These are phyloP conservation scores for Austropuccinia psidii DNA, from an alignment of 1,284 basidiomycete genomes.

Conservation along the genomic window DNA sequence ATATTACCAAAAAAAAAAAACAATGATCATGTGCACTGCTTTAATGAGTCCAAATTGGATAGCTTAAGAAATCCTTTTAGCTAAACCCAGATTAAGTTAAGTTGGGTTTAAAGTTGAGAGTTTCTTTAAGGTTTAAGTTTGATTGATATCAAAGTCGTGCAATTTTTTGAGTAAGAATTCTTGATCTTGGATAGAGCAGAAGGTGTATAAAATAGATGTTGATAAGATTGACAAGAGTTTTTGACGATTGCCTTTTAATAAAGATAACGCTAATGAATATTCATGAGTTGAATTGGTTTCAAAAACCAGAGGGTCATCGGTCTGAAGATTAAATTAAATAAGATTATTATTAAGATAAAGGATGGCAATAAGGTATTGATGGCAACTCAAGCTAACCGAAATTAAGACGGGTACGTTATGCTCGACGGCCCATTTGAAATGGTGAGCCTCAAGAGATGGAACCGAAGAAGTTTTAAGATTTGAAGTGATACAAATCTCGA, in stretches of 20 bases:
- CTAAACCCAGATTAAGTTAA: too few relatives aligned
- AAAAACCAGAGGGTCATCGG: slow-evolving; percentile 27
- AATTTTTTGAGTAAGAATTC: neutral
- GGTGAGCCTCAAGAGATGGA: slow-evolving; percentile 7
- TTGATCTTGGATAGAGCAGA: slow-evolving; percentile 16
- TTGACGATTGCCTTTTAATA: neutral
- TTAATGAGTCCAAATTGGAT: too few relatives aligned
- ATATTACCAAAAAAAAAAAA: too few relatives aligned
- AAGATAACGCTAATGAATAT: neutral
- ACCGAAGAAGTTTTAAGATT: slow-evolving; percentile 7
- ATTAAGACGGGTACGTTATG: slow-evolving; percentile 26
- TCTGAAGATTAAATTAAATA: neutral
- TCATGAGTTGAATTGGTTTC: slow-evolving; percentile 5
- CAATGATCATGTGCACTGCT: too few relatives aligned
- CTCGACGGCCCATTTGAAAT: slow-evolving; percentile 24
- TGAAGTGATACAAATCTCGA: slow-evolving; percentile 29
- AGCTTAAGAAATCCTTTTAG: too few relatives aligned
- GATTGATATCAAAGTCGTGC: neutral
- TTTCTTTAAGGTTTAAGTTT: too few relatives aligned
- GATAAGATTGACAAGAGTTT: neutral
- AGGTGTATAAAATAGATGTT: neutral
- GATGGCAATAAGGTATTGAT: neutral
- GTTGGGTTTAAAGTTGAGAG: too few relatives aligned
- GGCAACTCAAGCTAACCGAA: neutral
- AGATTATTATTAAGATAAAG: neutral